These are phyloP conservation scores for Echites panduratus DNA, from an alignment of 257 asterid genomes.

Conservation along the genomic window DNA sequence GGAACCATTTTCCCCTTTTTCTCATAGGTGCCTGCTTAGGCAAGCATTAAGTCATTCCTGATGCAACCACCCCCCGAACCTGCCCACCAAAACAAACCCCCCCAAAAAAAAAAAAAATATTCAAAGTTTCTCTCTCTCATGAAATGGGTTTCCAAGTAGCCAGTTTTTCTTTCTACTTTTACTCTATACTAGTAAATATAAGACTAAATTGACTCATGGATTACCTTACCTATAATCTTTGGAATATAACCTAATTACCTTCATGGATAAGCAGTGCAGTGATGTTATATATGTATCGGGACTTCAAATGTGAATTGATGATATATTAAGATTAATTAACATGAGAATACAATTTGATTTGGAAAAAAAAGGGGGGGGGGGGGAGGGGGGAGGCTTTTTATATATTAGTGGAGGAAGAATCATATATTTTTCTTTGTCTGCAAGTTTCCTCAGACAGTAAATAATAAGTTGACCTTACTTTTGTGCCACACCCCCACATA, in stretches of 20 bases:
- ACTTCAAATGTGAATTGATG: slow-evolving; percentile 2
- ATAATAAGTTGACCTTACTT: slow-evolving; percentile 17
- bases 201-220: too few species aligned
- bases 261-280: background rate
- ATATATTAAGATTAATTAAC: too few species aligned
- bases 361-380: background rate
- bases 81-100: background rate
- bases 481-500: too few species aligned
- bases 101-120: background rate
- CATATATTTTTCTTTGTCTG: slow-evolving; percentile 8
- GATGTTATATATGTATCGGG: background rate
- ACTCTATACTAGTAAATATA: too few species aligned
- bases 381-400: background rate
- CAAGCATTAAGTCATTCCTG: slow-evolving; percentile 63
- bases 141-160: background rate
- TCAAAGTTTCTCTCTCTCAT: background rate
- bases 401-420: slow-evolving; percentile 6
- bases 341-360: background rate
- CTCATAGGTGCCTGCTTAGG: slow-evolving; percentile 52
- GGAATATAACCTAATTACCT: too few species aligned
- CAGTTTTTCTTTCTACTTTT: background rate
- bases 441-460: slow-evolving; percentile 15
- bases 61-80: slow-evolving; percentile 38
- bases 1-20: slow-evolving; percentile 19
- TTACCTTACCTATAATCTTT: too few species aligned